Base-by-base conservation (phyloP, 2,329 filamentous ascomycete genomes). In the Dendrostoma leiphaemia region DNA sequence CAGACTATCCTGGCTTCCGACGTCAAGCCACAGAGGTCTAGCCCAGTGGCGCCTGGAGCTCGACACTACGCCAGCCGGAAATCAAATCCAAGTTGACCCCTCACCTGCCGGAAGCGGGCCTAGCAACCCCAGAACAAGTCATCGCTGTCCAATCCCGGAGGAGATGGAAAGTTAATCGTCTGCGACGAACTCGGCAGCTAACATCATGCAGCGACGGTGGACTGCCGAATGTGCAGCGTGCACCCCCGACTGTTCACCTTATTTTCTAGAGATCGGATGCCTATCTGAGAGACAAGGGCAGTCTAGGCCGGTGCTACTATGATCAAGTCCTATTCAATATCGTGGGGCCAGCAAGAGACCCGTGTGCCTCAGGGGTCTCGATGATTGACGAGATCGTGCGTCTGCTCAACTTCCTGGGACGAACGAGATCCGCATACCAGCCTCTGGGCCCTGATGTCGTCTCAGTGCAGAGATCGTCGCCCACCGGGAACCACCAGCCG, bases 111-210 rank as follows among this genome's bases (percentile, higher is more conserved):
- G 54, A 50, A 50, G 44, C 40, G 8, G 13, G 41, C 34, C 26
- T 37, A 26, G 15, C 19, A 40, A 43, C 50, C 35, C 50, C 40
- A 53, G 31, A 37, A 49, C 51, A 50, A 57, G 54, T 41, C 54
- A 57, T 44, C 51, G 54, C 51, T 57, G 54, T 53, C 51, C 37
- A 48, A 35, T 35, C 34, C 23, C 31, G 41, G 34, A 48, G 43
- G 44, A 35, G 35, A 29, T 40, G 13, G 15, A 44, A 41, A 44
- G 40, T n/a, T 21, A 48, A 48, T 37, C 5, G 12, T 17, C 43
- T 46, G 28, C 44, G 26, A 32, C 47, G 41, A 24, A 10, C 31
- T 13, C 19, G 29, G 35, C 49, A 38, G 28, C 24, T 13, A 38
- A 26, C 40, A 24, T 40, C 23, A 53, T 53, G 37, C 28, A 37